Base-by-base conservation (phyloP, 2,329 filamentous ascomycete genomes). In the Colletotrichum brevisporum region DNA sequence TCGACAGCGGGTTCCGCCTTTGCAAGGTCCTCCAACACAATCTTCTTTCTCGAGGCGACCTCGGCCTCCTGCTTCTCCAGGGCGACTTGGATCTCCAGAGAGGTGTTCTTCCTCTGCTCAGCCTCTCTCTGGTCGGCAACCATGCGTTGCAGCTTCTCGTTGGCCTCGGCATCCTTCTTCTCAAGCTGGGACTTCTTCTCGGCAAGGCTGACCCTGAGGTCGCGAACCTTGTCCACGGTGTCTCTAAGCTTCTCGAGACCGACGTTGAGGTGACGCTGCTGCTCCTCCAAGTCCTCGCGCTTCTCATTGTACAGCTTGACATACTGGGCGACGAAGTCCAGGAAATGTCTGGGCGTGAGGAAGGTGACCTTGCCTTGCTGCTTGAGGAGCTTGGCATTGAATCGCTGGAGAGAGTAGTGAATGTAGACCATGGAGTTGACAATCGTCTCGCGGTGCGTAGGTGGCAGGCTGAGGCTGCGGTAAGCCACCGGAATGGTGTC, bases 361-460 rank as follows among this genome's bases (percentile, higher is more conserved):
- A 93, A 98, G 0, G 96, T 98, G 36, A 92, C 88, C 81, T 93
- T 94, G 80, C 94, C 94, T 82, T 98, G 96, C 78, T 98, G 96
- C 79, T 94, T 96, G 71, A 92, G 89, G 26, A 99, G 85, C 76
- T 94, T 95, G 73, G 88, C 85, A 77, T 99, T 99, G 87, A 98
- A 97, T 58, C 89, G 88, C 71, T 95, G 94, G 56, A 99, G 84
- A 2, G 96, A 99, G 82, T 98, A 94, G 78, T 99, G 96, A 21
- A 99, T 95, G 77, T 97, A 97, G 3, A 99, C 97, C 96, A 99
- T 99, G 0, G 95, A 93, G 79, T 99, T 99, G 80, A 99, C 89
- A 54, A 99, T 91, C 3, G 95, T 90, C 79, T 98, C 94, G 71
- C 96, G 91, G 79, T 99, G 95, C 63, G 92, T 93, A 9, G 95